Percentiles rank a stretch among this genome's conserved stretches.
Evolutionary conservation across 1,284 basidiomycete genomes (phyloP).

Genomic region (Mycena sp.): DNA sequence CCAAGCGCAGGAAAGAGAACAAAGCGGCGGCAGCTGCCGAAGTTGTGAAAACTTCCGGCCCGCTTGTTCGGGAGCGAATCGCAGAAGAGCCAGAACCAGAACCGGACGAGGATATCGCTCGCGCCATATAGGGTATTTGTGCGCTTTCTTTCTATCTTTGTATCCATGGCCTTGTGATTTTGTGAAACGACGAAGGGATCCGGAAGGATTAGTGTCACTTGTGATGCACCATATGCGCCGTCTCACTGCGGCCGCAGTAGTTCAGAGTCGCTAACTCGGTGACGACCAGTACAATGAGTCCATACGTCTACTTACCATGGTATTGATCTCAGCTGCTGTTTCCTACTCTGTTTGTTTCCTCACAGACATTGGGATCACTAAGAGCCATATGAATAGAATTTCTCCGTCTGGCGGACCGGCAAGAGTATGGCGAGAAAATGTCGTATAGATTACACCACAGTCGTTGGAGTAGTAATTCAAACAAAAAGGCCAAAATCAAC

Average conservation of each 20-base stretch:
- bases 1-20: conserved; percentile 86
- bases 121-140: conserved; percentile 16
- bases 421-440: neutral
- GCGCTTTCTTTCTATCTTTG: conserved; percentile 12
- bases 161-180: conserved; percentile 10
- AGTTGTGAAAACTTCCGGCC: conserved; percentile 48
- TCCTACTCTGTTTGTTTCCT: too few species aligned
- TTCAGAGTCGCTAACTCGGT: neutral
- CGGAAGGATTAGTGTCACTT: neutral
- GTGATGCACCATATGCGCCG: conserved; percentile 3
- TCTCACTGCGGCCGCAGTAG: too few species aligned
- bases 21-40: conserved; percentile 67
- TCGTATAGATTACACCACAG: neutral
- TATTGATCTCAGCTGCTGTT: conserved; percentile 1
- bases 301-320: neutral
- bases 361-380: too few species aligned
- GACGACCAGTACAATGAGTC: conserved; percentile 8
- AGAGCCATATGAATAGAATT: too few species aligned
- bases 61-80: conserved; percentile 59
- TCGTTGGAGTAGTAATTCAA: conserved; percentile 43
- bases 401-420: neutral
- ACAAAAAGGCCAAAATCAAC: conserved; percentile 81
- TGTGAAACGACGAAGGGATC: too few species aligned
- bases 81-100: conserved; percentile 81
- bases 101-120: conserved; percentile 42